Percentiles rank a stretch among this genome's conserved stretches.
Evolutionary conservation across 495 filamentous ascomycete genomes (phyloP).

Genomic region (Tuber aestivum): DNA sequence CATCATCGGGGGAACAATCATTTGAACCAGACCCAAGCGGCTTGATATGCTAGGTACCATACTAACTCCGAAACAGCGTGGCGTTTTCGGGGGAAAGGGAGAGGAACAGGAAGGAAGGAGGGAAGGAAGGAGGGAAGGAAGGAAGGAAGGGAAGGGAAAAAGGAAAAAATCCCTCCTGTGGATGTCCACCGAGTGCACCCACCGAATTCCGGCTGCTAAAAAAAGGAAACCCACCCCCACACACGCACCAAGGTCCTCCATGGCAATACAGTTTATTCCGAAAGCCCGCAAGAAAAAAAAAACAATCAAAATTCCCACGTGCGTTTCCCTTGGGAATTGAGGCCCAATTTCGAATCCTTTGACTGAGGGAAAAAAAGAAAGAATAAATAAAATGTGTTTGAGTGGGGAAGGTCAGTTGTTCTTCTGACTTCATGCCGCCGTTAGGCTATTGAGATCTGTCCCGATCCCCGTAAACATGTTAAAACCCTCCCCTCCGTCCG

Average conservation of each 20-base stretch:
- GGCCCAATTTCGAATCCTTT: background rate
- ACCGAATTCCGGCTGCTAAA: background rate
- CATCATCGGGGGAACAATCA: background rate
- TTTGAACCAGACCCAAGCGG: background rate
- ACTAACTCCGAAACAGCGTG: background rate
- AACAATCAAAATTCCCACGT: background rate
- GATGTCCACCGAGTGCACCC: background rate
- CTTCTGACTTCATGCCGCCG: background rate
- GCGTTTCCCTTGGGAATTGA: background rate
- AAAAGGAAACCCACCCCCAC: background rate
- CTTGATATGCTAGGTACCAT: background rate
- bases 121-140: background rate
- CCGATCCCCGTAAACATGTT: background rate
- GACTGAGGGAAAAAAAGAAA: background rate
- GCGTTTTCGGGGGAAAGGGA: background rate
- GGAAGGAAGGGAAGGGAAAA: background rate
- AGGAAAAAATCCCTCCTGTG: background rate
- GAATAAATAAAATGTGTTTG: background rate
- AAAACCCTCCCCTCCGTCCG: background rate
- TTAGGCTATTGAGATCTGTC: slow-evolving; percentile 3
- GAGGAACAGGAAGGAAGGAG: background rate
- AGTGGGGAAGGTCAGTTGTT: background rate
- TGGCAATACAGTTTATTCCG: background rate
- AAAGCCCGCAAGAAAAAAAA: background rate
- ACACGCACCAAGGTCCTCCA: background rate